Evolutionary conservation across 2,329 filamentous ascomycete species (phyloP), one percentile per base, ranked within the genome.

Genomic region (Allantophomopsis lycopodina): DNA sequence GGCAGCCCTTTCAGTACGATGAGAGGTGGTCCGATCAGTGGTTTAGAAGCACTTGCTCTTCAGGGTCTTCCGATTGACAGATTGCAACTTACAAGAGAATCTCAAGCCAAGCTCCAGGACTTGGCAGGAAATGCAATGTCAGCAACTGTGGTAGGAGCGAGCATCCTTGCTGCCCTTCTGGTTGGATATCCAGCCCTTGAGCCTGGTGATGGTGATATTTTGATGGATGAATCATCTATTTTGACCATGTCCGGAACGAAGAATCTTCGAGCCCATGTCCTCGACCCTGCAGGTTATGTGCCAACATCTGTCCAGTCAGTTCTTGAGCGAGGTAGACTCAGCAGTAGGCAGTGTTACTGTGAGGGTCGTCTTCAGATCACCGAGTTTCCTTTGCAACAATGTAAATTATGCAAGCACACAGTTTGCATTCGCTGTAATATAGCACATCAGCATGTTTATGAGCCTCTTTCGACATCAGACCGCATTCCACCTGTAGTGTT

Each of bases 121-220:
- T 60, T 89, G 2, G 81, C 80, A 2, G 83, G 83, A 0, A 89
- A 91, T 53, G 83, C 83, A 0, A 89, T 89, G 83, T 76, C 72
- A 1, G 75, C 74, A 0, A 81, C 83, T 0, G 79, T 86, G 1
- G 73, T 87, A 8, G 79, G 77, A 2, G 65, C 71, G 2, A 70
- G 72, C 0, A 66, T 83, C 1, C 49, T 84, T 2, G 62, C 73
- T 2, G 68, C 73, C 0, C 55, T 88, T 1, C 66, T 76, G 31
- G 40, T 50, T 5, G 50, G 53, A 31, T 21, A 21, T 15, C 11
- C 40, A 6, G 15, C 42, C 6, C 21, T 45, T 2, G 36, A 45
- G 16, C 38, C 38, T 28, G 37, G 42, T 21, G 21, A 32, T 31
- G n/a, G 40, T 12, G 39, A 39, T 11, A 37, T 41, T 16, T 13